These are phyloP conservation scores for Rhodotorula glutinis DNA, from an alignment of 1,284 basidiomycete genomes.

Conservation along the genomic window DNA sequence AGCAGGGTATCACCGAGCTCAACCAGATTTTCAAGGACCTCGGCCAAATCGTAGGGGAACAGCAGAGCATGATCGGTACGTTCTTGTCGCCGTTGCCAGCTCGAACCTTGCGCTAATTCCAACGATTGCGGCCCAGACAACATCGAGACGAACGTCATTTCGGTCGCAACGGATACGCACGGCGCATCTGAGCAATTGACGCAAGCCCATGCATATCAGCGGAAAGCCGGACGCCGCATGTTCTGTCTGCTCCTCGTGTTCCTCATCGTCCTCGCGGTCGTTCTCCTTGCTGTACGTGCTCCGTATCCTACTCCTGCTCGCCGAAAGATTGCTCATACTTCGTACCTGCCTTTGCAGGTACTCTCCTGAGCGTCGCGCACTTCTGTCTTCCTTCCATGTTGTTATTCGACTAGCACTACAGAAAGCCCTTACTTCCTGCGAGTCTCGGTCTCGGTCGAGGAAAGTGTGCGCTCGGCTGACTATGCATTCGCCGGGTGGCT, in stretches of 20 bases:
- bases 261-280: constrained; percentile 80
- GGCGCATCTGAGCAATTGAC: constrained; percentile 83
- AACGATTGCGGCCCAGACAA: constrained; percentile 65
- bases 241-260: constrained; percentile 80
- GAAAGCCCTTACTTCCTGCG: neutral
- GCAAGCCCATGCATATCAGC: constrained; percentile 89
- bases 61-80: constrained; percentile 90
- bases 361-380: neutral
- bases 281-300: constrained; percentile 73
- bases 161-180: constrained; percentile 76
- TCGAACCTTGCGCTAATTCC: neutral
- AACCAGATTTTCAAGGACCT: constrained; percentile 96
- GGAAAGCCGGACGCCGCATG: constrained; percentile 84
- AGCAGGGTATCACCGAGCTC: constrained; percentile 93
- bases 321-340: neutral
- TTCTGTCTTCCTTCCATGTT: neutral
- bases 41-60: constrained; percentile 89
- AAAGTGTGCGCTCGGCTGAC: too few species aligned
- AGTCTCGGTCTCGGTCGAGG: too few species aligned
- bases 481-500: too few species aligned
- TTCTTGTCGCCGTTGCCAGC: constrained; percentile 17
- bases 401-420: neutral
- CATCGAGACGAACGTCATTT: constrained; percentile 90
- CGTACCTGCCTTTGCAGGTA: neutral
- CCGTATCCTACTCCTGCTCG: too few species aligned